phyloP scores from a whole-genome alignment of 1,284 basidiomycete genomes.

The Takashimella tepidaria region DNA sequence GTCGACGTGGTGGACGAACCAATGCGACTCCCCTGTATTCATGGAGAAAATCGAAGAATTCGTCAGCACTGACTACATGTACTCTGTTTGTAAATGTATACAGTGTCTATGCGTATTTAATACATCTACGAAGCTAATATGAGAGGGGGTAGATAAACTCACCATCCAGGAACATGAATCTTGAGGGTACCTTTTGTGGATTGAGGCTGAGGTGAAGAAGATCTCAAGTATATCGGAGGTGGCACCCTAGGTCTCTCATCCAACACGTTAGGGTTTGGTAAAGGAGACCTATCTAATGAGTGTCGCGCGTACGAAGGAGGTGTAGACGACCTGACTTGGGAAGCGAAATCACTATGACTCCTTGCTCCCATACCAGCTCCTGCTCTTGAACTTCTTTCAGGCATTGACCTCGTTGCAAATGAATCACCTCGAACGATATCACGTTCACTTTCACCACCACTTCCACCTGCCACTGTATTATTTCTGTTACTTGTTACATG shows the following conservation, averaged over 20 bases:
- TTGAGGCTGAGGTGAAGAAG: conserved; percentile 24
- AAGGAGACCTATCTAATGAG: conserved; percentile 33
- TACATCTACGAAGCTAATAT: too few species aligned
- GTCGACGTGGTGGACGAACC: conserved; percentile 30
- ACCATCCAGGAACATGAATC: conserved; percentile 43
- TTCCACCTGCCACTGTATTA: too few species aligned
- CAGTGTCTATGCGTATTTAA: neutral
- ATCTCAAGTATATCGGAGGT: conserved; percentile 37
- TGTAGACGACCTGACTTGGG: conserved; percentile 9
- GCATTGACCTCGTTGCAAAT: neutral
- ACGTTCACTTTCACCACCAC: too few species aligned
- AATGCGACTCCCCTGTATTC: conserved; percentile 34
- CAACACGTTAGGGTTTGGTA: conserved; percentile 23
- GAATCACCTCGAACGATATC: neutral
- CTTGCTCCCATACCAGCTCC: neutral
- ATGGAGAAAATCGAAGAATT: neutral
- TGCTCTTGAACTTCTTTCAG: neutral
- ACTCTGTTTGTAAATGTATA: neutral
- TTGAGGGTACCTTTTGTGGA: conserved; percentile 26
- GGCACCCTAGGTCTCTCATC: conserved; percentile 38
- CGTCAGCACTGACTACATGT: conserved; percentile 4
- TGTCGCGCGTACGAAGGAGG: conserved; percentile 34
- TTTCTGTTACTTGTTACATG: neutral
- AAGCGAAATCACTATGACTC: neutral
- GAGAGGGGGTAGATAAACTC: conserved; percentile 10